These are phyloP conservation scores for Globisporangium rhizosaccharum DNA, from an alignment of 352 stramenopile genomes.

Conservation along the genomic window DNA sequence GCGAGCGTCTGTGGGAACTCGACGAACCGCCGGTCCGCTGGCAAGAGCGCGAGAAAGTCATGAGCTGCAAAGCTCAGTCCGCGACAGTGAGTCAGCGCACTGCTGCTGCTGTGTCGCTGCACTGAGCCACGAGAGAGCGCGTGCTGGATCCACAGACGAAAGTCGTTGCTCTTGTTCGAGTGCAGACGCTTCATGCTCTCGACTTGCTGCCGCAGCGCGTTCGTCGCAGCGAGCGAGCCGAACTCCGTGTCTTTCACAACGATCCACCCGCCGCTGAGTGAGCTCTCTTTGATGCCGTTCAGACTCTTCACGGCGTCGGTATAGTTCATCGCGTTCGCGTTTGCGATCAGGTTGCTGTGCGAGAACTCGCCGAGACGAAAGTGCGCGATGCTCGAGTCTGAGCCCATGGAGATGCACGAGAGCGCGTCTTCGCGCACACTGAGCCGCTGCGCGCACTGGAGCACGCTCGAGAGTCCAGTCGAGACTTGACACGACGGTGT, in stretches of 20 bases:
- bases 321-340: constrained; percentile 7
- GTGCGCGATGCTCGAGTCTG: constrained; percentile 4
- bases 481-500: constrained; percentile 1
- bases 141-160: constrained; percentile 28
- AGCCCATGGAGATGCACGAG: constrained; percentile 12
- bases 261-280: constrained; percentile 22
- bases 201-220: constrained; percentile 29
- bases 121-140: constrained; percentile 4
- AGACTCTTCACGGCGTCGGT: constrained; percentile 8
- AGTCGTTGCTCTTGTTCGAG: constrained; percentile 20
- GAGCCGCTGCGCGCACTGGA: constrained; percentile 6
- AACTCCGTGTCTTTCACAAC: constrained; percentile 20
- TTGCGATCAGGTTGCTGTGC: constrained; percentile 8
- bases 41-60: constrained; percentile 13
- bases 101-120: background rate
- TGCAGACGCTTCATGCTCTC: constrained; percentile 20
- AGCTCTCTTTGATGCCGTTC: constrained; percentile 22
- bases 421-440: constrained; percentile 8
- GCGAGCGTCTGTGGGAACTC: constrained; percentile 28
- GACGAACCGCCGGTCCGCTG: constrained; percentile 19
- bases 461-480: background rate
- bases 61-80: background rate
- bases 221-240: constrained; percentile 8
- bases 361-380: constrained; percentile 13
- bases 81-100: background rate